Evolutionary conservation across 2,329 filamentous ascomycete genomes (phyloP).

Genomic region (Talaromyces sp.): DNA sequence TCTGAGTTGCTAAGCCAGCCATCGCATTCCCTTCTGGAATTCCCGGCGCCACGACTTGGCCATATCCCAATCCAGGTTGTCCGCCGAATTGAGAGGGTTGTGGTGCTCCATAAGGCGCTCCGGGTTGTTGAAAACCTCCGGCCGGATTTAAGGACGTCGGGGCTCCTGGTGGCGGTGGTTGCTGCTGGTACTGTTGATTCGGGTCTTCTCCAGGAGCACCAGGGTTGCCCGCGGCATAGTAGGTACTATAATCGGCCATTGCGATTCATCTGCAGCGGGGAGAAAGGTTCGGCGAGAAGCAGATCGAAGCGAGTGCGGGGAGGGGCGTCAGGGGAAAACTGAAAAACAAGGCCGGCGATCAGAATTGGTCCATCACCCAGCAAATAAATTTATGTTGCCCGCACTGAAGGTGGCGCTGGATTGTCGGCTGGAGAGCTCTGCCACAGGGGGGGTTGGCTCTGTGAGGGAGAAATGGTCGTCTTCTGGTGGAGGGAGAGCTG

Average conservation of each 20-base stretch:
- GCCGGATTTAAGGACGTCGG: conserved; percentile 23
- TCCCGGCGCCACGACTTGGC: conserved; percentile 20
- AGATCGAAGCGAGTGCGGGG: conserved; percentile 7
- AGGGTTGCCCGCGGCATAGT: conserved; percentile 35
- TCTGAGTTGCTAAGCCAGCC: conserved; percentile 56
- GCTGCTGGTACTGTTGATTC: conserved; percentile 50
- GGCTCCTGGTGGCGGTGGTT: conserved; percentile 41
- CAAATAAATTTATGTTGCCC: neutral
- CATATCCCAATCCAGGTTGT: conserved; percentile 24
- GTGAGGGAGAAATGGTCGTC: neutral
- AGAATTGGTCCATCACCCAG: conserved; percentile 12
- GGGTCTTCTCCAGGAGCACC: conserved; percentile 43
- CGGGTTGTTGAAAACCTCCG: conserved; percentile 30
- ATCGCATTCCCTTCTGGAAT: conserved; percentile 28
- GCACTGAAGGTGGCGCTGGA: neutral
- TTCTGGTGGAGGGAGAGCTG: neutral
- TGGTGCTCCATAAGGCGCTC: conserved; percentile 30
- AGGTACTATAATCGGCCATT: conserved; percentile 41
- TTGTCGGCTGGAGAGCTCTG: conserved; percentile 5
- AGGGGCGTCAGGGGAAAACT: conserved; percentile 5
- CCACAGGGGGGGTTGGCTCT: conserved; percentile 1
- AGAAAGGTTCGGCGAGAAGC: neutral
- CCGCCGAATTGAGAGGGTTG: conserved; percentile 22
- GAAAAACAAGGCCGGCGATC: neutral
- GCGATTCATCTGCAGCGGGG: conserved; percentile 25